Percentiles rank a stretch among this genome's conserved stretches.
phyloP scores from a whole-genome alignment of 2,329 filamentous ascomycete genomes.

The Gnomoniopsis smithogilvyi region DNA sequence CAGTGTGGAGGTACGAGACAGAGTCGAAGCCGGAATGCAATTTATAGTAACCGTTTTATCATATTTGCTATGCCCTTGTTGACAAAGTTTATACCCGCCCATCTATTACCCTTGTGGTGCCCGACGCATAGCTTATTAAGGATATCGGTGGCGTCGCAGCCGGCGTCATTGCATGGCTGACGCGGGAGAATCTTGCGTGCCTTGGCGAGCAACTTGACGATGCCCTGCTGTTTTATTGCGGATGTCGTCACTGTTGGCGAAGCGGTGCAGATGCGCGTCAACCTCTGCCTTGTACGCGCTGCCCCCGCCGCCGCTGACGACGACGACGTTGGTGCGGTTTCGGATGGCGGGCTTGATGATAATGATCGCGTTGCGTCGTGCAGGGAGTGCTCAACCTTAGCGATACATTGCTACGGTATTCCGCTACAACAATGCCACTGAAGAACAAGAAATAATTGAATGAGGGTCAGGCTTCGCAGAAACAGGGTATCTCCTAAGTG shows the following conservation, averaged over 20 bases:
- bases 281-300: constrained; percentile 97
- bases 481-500: too few species aligned
- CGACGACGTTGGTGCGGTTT: constrained; percentile 91
- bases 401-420: constrained; percentile 99
- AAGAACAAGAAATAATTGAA: too few species aligned
- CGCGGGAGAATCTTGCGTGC: constrained; percentile 94
- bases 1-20: too few species aligned
- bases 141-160: constrained; percentile 97
- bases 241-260: constrained; percentile 89
- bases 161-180: constrained; percentile 97
- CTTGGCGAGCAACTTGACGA: constrained; percentile 98
- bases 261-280: constrained; percentile 87
- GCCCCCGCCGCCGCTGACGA: too few species aligned
- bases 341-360: constrained; percentile 98
- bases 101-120: constrained; percentile 87
- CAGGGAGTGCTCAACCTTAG: constrained; percentile 93
- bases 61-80: constrained; percentile 93
- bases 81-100: constrained; percentile 94
- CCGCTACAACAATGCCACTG: too few species aligned
- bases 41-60: constrained; percentile 90
- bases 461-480: too few species aligned
- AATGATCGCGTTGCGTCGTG: constrained; percentile 99
- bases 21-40: too few species aligned
- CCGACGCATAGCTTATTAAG: constrained; percentile 94
- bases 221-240: constrained; percentile 92